A percentile compares a stretch with the other conserved stretches of the same genome.
phyloP scores from a whole-genome alignment of 345 rosid genomes.

The Gossypioides kirkii region DNA sequence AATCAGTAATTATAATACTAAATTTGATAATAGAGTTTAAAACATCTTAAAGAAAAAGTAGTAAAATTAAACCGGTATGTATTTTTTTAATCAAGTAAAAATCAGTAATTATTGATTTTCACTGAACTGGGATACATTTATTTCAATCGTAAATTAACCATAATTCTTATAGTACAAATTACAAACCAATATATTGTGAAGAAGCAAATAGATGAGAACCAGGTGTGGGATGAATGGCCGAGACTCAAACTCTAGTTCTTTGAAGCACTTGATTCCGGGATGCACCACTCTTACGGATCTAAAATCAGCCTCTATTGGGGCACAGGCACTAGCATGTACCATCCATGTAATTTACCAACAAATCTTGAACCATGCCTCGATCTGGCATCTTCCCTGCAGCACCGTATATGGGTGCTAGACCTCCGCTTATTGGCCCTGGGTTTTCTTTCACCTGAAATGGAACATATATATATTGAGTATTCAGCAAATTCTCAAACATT shows the following conservation, averaged over 20 bases:
- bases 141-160: neutral
- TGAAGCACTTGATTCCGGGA: neutral
- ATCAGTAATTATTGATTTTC: neutral
- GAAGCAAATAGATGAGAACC: constrained; percentile 9
- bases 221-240: neutral
- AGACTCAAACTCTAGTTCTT: neutral
- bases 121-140: neutral
- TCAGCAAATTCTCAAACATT: neutral
- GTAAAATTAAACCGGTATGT: too few species aligned
- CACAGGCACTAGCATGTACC: constrained; percentile 43
- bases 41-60: too few species aligned
- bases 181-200: neutral
- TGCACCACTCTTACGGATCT: neutral
- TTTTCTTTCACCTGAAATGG: constrained; percentile 58
- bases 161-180: neutral
- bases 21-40: too few species aligned
- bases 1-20: too few species aligned
- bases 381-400: constrained; percentile 91
- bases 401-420: constrained; percentile 88
- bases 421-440: constrained; percentile 83
- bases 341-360: constrained; percentile 85
- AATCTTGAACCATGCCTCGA: constrained; percentile 74
- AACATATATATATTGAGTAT: neutral
- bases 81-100: too few species aligned
- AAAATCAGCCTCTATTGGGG: neutral